Evolutionary conservation across 805 yeast species (phyloP).

Genomic region (Lipomyces kockii): DNA sequence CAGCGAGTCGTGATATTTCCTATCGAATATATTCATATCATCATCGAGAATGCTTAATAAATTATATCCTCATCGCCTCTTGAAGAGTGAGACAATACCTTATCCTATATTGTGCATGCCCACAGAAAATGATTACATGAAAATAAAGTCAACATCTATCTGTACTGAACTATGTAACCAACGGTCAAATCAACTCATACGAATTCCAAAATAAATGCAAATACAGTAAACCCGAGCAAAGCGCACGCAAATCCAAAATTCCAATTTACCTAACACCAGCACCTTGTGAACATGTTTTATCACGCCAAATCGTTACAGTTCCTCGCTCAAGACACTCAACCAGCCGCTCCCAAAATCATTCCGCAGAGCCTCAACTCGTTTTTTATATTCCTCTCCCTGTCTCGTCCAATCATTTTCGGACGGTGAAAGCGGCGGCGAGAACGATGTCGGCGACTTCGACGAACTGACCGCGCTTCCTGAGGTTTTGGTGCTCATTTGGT

Average conservation of each 20-base stretch:
- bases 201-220: background rate
- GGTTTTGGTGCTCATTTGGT: constrained; percentile 21
- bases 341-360: constrained; percentile 40
- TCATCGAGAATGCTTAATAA: background rate
- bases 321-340: constrained; percentile 44
- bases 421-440: constrained; percentile 17
- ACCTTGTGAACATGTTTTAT: background rate
- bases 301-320: constrained; percentile 13
- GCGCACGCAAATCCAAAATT: background rate
- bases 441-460: constrained; percentile 17
- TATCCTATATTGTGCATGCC: background rate
- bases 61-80: background rate
- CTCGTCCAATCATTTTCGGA: constrained; percentile 33
- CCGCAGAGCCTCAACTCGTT: constrained; percentile 47
- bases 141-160: background rate
- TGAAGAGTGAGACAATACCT: background rate
- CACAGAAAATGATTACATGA: background rate
- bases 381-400: constrained; percentile 43
- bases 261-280: background rate
- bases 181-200: background rate
- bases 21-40: background rate
- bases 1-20: no score
- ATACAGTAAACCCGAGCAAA: background rate
- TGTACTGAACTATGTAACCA: background rate
- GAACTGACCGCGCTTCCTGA: constrained; percentile 22